A percentile compares a stretch with the other conserved stretches of the same genome.
Conservation (phyloP, 768 basidiomycete species). For the Leccinum olivaceopallidum region DNA sequence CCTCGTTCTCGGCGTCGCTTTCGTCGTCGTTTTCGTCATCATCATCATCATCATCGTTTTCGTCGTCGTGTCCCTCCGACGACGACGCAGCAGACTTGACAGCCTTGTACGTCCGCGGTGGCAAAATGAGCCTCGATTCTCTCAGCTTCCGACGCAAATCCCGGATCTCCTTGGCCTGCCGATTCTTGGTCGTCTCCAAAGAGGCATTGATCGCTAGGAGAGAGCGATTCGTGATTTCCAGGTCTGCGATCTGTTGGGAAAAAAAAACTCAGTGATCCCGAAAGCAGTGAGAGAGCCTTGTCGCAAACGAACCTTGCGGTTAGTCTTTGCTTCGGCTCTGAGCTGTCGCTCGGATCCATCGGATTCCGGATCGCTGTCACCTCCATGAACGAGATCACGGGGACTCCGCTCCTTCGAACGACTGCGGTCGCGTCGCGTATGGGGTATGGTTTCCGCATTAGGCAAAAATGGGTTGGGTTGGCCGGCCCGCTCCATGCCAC, state of each 20-base stretch:
- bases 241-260: conserved; percentile 73
- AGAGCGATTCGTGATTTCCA: conserved; percentile 89
- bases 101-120: conserved; percentile 59
- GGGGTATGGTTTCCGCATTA: conserved; percentile 15
- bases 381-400: conserved; percentile 14
- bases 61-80: conserved; percentile 38
- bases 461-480: conserved; percentile 11
- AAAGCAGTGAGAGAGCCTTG: background rate
- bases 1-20: conserved; percentile 34
- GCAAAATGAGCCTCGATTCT: conserved; percentile 77
- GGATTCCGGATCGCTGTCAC: conserved; percentile 36
- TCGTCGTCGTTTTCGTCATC: conserved; percentile 41
- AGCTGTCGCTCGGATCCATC: conserved; percentile 50
- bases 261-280: conserved; percentile 5
- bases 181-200: conserved; percentile 76
- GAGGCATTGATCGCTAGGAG: conserved; percentile 82
- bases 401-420: conserved; percentile 25
- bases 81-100: conserved; percentile 48
- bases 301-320: conserved; percentile 64
- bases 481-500: conserved; percentile 29
- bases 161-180: conserved; percentile 82
- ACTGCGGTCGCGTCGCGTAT: conserved; percentile 19
- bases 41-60: conserved; percentile 35
- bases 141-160: conserved; percentile 81
- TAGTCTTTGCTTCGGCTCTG: conserved; percentile 77